Evolutionary conservation across 805 yeast genomes (phyloP).

Genomic region (Myxozyma mucilagina): DNA sequence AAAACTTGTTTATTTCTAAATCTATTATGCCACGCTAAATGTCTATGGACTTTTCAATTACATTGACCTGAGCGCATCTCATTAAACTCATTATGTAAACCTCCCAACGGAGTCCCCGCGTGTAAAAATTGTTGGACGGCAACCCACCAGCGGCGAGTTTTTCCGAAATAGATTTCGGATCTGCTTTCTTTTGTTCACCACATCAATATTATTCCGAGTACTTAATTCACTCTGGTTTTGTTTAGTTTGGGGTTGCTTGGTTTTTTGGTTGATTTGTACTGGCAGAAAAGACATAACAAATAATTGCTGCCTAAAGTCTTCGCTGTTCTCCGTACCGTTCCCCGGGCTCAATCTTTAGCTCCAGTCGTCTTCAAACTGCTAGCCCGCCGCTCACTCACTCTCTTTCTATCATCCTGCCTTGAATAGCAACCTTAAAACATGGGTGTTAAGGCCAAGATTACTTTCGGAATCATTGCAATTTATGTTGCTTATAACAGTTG

Average conservation of each 20-base stretch:
- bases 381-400: background rate
- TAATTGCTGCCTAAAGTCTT: background rate
- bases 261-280: no score
- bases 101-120: conserved; percentile 1
- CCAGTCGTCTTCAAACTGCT: no score
- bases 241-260: no score
- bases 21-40: no score
- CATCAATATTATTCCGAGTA: no score
- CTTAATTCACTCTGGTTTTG: no score
- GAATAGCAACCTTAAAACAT: background rate
- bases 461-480: conserved; percentile 12
- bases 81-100: background rate
- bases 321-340: no score
- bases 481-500: conserved; percentile 23
- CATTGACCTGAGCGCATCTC: background rate
- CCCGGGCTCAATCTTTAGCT: no score
- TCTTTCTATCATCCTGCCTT: background rate
- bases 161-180: background rate
- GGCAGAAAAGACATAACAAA: background rate
- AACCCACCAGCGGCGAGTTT: background rate
- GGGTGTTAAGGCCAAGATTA: conserved; percentile 13
- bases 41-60: background rate
- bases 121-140: background rate
- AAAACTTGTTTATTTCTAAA: no score
- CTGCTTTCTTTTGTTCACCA: no score